Evolutionary conservation across 202 grass and related monocot species (phyloP), one percentile per base, ranked within the genome.

Genomic region (Carex arenaria): DNA sequence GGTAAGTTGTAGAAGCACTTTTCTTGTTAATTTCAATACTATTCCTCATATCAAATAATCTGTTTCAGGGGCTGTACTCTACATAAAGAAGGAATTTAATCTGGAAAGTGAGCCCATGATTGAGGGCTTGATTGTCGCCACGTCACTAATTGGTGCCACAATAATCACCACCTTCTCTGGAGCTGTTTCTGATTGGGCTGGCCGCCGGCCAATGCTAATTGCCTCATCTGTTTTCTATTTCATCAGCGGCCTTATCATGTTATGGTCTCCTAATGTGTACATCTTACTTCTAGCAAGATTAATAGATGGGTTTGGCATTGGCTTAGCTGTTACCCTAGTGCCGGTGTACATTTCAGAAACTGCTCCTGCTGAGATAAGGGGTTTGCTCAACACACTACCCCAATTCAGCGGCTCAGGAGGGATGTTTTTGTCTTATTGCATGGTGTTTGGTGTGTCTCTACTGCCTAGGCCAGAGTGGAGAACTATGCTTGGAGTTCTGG

Each of bases 361-460:
- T 0, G 81, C 89, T 8, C 90, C 89, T 82, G 34, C 88, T 64
- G 83, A 85, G 3, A 89, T 85, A 12, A 89, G 89, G 75, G 90
- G 89, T 45, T 59, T 78, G 31, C 68, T 96, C 54, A 96, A 92
- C 51, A 93, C 93, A 11, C 84, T 96, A 0, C 87, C 93, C 17
- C 90, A 96, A 18, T 85, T 96, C 30, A 89, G 64, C 56, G 90
- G 90, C 23, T 93, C 83, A 3, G 71, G 30, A 85, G 90, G 85
- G 34, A 89, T 96, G 93, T 89, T 93, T 63, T 22, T 96, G 17
- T 96, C 93, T 40, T 96, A 93, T n/a, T 93, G 85, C 49, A 86
- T 91, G 89, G 77, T 83, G 8, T 91, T 93, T 77, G 82, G 23
- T 7, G 80, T 91, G 72, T 91, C 93, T 13, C 40, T 86, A 4